phyloP scores from a whole-genome alignment of 2,329 filamentous ascomycete species.

The Dactylellina drechsleri region DNA sequence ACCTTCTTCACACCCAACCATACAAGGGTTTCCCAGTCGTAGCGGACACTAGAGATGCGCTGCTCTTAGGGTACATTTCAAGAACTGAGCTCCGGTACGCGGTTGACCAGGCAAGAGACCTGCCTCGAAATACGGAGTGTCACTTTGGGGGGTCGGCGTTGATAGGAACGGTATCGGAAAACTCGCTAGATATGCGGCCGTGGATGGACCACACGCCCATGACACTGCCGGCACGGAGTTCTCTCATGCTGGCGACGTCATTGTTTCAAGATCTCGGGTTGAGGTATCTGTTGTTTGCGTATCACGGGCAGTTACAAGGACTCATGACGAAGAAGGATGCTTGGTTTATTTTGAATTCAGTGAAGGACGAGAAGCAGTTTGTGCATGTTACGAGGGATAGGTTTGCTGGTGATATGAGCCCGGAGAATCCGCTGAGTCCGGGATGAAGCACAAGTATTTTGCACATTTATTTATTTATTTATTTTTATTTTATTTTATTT shows the following conservation, averaged over 20 bases:
- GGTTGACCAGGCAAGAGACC: slow-evolving; percentile 72
- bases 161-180: slow-evolving; percentile 40
- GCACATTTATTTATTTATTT: background rate
- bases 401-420: slow-evolving; percentile 28
- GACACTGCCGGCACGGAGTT: slow-evolving; percentile 80
- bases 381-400: slow-evolving; percentile 60
- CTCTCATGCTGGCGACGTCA: slow-evolving; percentile 82
- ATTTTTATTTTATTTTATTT: background rate
- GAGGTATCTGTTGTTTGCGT: slow-evolving; percentile 86
- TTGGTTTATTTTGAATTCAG: slow-evolving; percentile 88
- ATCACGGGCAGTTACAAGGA: slow-evolving; percentile 82
- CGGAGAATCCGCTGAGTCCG: slow-evolving; percentile 9
- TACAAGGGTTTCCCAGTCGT: slow-evolving; percentile 95
- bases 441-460: slow-evolving; percentile 6
- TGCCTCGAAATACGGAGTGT: slow-evolving; percentile 64
- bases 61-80: slow-evolving; percentile 92
- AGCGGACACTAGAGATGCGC: slow-evolving; percentile 77
- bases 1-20: slow-evolving; percentile 75
- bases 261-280: slow-evolving; percentile 96
- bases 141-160: slow-evolving; percentile 77
- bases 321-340: slow-evolving; percentile 97
- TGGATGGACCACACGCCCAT: slow-evolving; percentile 99
- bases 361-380: slow-evolving; percentile 68
- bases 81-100: slow-evolving; percentile 88
- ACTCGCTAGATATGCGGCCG: slow-evolving; percentile 80